These are phyloP conservation scores for Graphiopsis chlorocephala DNA, from an alignment of 2,329 filamentous ascomycete species.

Conservation along the genomic window DNA sequence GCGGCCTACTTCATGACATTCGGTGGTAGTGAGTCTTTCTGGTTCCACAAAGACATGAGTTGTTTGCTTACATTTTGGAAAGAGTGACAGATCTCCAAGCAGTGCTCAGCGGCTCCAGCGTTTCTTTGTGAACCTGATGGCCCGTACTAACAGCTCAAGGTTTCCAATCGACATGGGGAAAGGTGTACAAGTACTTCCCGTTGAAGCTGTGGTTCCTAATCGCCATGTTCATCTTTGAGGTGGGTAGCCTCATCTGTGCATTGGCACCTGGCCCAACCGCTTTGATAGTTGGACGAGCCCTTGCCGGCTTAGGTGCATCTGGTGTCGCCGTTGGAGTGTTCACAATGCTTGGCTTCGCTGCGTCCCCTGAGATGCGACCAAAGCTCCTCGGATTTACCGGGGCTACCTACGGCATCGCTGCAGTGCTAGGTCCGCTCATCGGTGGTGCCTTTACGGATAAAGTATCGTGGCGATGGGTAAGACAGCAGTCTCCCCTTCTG, in stretches of 20 bases:
- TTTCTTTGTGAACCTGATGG: background rate
- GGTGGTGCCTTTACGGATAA: constrained; percentile 43
- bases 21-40: background rate
- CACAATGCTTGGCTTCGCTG: constrained; percentile 48
- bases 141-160: background rate
- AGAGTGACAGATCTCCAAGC: background rate
- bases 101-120: background rate
- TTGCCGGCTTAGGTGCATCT: constrained; percentile 54
- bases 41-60: background rate
- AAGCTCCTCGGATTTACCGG: constrained; percentile 40
- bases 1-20: background rate
- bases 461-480: constrained; percentile 35
- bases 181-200: constrained; percentile 60
- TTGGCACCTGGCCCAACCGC: constrained; percentile 34
- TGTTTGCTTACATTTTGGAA: background rate
- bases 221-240: constrained; percentile 45
- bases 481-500: background rate
- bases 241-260: constrained; percentile 56
- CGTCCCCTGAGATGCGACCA: constrained; percentile 43
- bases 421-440: constrained; percentile 42
- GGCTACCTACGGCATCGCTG: constrained; percentile 40
- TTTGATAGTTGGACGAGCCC: constrained; percentile 55
- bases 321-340: constrained; percentile 54
- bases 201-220: constrained; percentile 53
- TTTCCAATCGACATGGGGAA: constrained; percentile 47